Evolutionary conservation across 495 filamentous ascomycete species (phyloP).

Genomic region (Aspergillus diversus): DNA sequence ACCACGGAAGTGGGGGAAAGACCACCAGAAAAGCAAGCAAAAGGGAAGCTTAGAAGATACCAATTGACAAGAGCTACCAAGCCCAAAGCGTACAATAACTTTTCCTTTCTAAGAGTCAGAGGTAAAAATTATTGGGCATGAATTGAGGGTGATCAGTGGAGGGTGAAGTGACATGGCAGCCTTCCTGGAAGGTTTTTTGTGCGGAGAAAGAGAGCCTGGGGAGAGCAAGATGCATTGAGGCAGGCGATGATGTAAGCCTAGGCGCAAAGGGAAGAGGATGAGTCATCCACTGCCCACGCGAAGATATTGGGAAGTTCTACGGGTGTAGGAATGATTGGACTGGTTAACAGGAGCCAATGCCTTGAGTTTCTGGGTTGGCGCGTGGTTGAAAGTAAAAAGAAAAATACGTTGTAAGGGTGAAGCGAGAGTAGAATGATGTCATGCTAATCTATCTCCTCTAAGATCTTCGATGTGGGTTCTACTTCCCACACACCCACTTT

Average conservation of each 20-base stretch:
- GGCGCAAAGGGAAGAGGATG: neutral
- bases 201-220: neutral
- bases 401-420: too few relatives aligned
- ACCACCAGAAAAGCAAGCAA: neutral
- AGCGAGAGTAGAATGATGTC: too few relatives aligned
- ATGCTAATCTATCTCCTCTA: too few relatives aligned
- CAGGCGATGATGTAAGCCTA: conserved; percentile 8
- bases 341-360: neutral
- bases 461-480: too few relatives aligned
- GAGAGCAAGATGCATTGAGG: neutral
- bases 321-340: neutral
- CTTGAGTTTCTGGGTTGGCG: too few relatives aligned
- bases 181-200: neutral
- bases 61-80: neutral
- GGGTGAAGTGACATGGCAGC: conserved; percentile 1
- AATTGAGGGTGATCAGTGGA: neutral
- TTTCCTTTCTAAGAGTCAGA: neutral
- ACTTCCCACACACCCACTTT: too few relatives aligned
- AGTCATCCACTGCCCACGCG: neutral
- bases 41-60: neutral
- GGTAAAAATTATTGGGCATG: neutral
- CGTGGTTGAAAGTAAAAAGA: too few relatives aligned
- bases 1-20: neutral
- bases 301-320: neutral
- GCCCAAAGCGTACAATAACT: neutral